Conservation (phyloP, 2,329 filamentous ascomycete species). For the Xylaria sp. region DNA sequence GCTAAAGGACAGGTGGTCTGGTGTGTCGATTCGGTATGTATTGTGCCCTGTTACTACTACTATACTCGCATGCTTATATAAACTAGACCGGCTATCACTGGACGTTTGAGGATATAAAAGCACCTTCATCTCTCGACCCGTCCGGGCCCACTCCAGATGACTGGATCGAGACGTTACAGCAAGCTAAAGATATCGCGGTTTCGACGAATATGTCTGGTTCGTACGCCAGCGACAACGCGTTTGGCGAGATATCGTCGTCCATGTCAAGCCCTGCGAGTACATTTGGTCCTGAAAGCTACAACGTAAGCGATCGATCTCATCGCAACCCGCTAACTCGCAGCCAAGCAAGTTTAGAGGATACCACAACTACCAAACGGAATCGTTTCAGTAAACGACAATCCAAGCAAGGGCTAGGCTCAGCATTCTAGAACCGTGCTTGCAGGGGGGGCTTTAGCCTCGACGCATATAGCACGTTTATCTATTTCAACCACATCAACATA, state of each 20-base stretch:
- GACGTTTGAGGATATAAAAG: conserved; percentile 92
- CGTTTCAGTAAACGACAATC: conserved; percentile 92
- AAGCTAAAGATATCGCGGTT: conserved; percentile 84
- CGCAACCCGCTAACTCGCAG: conserved; percentile 69
- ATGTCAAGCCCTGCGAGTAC: conserved; percentile 82
- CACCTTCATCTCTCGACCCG: conserved; percentile 64
- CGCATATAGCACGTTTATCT: conserved; percentile 30
- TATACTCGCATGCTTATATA: conserved; percentile 39
- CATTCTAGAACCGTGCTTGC: conserved; percentile 67
- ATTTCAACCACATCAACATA: conserved; percentile 29
- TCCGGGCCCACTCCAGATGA: conserved; percentile 79
- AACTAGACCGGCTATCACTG: conserved; percentile 85
- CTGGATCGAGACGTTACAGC: conserved; percentile 90
- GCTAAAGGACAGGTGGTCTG: conserved; percentile 88
- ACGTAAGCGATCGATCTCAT: conserved; percentile 61
- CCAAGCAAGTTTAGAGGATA: conserved; percentile 65
- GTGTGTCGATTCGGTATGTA: conserved; percentile 91
- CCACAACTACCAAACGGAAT: conserved; percentile 63
- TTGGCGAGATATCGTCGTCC: conserved; percentile 74
- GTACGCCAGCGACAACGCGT: conserved; percentile 73
- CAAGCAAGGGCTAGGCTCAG: conserved; percentile 90
- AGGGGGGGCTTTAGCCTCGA: conserved; percentile 31
- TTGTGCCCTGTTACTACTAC: conserved; percentile 2
- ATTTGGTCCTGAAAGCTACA: conserved; percentile 66
- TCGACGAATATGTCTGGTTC: conserved; percentile 75